These are phyloP conservation scores for Suillus hirtellus DNA, from an alignment of 768 basidiomycete genomes.

Conservation along the genomic window DNA sequence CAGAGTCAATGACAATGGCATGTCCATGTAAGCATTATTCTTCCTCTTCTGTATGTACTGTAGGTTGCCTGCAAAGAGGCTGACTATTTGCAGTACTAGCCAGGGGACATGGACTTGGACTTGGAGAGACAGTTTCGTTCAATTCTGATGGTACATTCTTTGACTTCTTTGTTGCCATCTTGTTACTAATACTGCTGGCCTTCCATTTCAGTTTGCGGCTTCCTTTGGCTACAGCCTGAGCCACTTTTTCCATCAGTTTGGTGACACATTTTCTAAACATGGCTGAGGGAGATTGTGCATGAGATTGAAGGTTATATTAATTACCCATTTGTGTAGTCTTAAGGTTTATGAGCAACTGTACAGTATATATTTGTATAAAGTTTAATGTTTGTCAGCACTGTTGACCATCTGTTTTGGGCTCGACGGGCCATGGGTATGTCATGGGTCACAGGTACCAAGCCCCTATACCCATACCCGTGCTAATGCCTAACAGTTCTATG, in stretches of 20 bases:
- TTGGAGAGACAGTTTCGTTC: neutral
- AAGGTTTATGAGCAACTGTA: neutral
- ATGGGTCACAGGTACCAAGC: no score
- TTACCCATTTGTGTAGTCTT: no score
- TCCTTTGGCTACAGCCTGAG: neutral
- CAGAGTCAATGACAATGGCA: neutral
- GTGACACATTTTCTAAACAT: constrained; percentile 3
- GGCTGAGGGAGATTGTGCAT: neutral
- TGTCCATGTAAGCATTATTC: neutral
- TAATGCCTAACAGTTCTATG: no score
- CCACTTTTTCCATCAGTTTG: constrained; percentile 1
- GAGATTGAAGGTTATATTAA: neutral
- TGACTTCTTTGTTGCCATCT: neutral
- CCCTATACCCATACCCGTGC: neutral
- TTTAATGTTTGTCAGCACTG: no score
- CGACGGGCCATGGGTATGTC: no score
- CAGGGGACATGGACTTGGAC: neutral
- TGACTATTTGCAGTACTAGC: neutral
- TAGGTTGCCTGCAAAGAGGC: neutral
- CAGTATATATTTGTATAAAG: neutral
- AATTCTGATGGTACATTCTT: neutral
- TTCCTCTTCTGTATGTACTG: neutral
- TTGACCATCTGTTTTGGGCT: no score
- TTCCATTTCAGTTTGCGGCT: neutral
- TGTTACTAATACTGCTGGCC: constrained; percentile 2